These are phyloP conservation scores for Saccharomycopsis phalli DNA, from an alignment of 1,139 yeast species.

Conservation along the genomic window DNA sequence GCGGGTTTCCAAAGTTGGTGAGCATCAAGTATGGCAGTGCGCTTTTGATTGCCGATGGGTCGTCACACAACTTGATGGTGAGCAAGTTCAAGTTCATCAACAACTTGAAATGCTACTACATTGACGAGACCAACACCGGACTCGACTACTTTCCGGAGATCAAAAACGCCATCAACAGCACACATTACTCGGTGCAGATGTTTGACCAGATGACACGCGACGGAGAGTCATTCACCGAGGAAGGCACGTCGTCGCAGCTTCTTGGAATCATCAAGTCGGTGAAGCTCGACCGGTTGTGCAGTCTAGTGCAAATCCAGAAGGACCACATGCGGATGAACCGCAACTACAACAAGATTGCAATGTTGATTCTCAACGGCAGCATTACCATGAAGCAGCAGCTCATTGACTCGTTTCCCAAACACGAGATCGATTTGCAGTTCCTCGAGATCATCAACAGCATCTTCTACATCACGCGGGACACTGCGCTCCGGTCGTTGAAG, in stretches of 20 bases:
- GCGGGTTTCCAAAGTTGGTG: slow-evolving; percentile 28
- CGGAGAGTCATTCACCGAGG: background rate
- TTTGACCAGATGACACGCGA: slow-evolving; percentile 8
- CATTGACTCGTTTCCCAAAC: background rate
- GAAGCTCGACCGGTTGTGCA: slow-evolving; percentile 54
- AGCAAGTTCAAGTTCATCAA: slow-evolving; percentile 32
- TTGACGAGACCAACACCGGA: slow-evolving; percentile 6
- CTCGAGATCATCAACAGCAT: slow-evolving; percentile 64
- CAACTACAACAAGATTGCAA: slow-evolving; percentile 60
- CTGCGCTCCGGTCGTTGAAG: slow-evolving; percentile 65
- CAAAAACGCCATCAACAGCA: slow-evolving; percentile 1
- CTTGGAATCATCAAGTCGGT: slow-evolving; percentile 22
- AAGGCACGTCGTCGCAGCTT: slow-evolving; percentile 2
- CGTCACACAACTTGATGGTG: slow-evolving; percentile 38
- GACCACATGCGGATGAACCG: slow-evolving; percentile 63
- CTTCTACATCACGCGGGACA: slow-evolving; percentile 76
- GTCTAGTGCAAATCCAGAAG: slow-evolving; percentile 63
- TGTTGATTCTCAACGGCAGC: slow-evolving; percentile 52
- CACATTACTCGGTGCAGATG: slow-evolving; percentile 4
- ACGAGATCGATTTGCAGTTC: background rate
- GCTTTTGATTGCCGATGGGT: slow-evolving; percentile 61
- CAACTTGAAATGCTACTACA: slow-evolving; percentile 19
- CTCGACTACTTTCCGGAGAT: background rate
- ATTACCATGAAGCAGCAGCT: slow-evolving; percentile 12
- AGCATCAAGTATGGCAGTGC: slow-evolving; percentile 60